phyloP scores from a whole-genome alignment of 768 basidiomycete genomes.

The Myochromella boudieri region DNA sequence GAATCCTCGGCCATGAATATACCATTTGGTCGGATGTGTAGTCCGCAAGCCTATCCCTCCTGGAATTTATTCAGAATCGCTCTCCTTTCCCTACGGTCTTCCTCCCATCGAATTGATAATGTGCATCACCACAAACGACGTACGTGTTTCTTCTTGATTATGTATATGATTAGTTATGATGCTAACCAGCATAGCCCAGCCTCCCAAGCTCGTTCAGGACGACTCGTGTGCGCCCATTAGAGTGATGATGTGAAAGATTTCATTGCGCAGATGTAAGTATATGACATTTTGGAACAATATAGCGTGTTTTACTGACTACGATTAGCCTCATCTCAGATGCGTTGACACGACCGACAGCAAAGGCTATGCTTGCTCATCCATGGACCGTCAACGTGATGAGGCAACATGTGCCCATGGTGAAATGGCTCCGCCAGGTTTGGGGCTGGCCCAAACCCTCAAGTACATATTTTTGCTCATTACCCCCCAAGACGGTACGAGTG shows the following conservation, averaged over 20 bases:
- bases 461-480: too few species aligned
- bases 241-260: slow-evolving; percentile 89
- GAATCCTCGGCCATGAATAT: slow-evolving; percentile 89
- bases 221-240: slow-evolving; percentile 65
- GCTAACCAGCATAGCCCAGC: slow-evolving; percentile 39
- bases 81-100: slow-evolving; percentile 91
- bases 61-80: slow-evolving; percentile 91
- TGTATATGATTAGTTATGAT: slow-evolving; percentile 14
- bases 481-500: too few species aligned
- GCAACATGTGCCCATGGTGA: slow-evolving; percentile 84
- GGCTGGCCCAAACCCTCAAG: slow-evolving; percentile 58
- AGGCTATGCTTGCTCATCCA: slow-evolving; percentile 78
- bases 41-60: slow-evolving; percentile 93
- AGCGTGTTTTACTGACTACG: slow-evolving; percentile 2
- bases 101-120: slow-evolving; percentile 94
- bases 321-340: slow-evolving; percentile 54
- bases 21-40: slow-evolving; percentile 97
- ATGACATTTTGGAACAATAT: not conserved
- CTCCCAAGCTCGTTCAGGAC: slow-evolving; percentile 83
- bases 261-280: slow-evolving; percentile 74
- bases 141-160: slow-evolving; percentile 32
- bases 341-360: slow-evolving; percentile 72
- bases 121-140: slow-evolving; percentile 82
- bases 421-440: slow-evolving; percentile 87
- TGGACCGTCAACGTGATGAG: slow-evolving; percentile 80